phyloP scores from a whole-genome alignment of 768 basidiomycete species.

The Coprinellus micaceus region DNA sequence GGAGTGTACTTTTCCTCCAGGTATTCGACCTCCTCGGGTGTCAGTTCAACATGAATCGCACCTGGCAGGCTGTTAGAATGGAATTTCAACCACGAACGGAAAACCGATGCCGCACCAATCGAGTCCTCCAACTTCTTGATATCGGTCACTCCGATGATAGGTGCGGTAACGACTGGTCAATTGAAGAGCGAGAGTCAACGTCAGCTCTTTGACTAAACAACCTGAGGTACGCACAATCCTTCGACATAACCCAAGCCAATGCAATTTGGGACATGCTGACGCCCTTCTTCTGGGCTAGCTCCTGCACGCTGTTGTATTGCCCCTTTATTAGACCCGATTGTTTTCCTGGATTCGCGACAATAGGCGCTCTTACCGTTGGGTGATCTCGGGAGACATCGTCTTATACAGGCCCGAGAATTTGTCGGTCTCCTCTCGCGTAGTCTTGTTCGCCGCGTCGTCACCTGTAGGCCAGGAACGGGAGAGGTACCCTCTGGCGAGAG shows the following conservation, averaged over 20 bases:
- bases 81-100: too few relatives aligned
- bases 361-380: background rate
- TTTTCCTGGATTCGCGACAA: background rate
- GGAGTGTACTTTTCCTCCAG: slow-evolving; percentile 52
- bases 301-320: slow-evolving; percentile 8
- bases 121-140: slow-evolving; percentile 45
- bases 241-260: slow-evolving; percentile 14
- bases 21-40: slow-evolving; percentile 41
- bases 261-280: slow-evolving; percentile 17
- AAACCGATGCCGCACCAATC: slow-evolving; percentile 20
- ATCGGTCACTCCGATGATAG: slow-evolving; percentile 47
- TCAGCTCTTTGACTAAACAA: background rate
- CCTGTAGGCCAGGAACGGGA: slow-evolving; percentile 29
- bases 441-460: slow-evolving; percentile 26
- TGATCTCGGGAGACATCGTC: background rate
- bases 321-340: background rate
- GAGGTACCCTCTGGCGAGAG: slow-evolving; percentile 48
- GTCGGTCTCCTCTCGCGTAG: slow-evolving; percentile 37
- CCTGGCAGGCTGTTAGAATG: slow-evolving; percentile 19
- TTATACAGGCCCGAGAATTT: slow-evolving; percentile 14
- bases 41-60: slow-evolving; percentile 34
- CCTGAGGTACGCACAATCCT: slow-evolving; percentile 8
- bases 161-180: slow-evolving; percentile 35
- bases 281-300: slow-evolving; percentile 14
- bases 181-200: slow-evolving; percentile 3